Evolutionary conservation across 345 rosid species (phyloP).

Genomic region (Psidium guajava): DNA sequence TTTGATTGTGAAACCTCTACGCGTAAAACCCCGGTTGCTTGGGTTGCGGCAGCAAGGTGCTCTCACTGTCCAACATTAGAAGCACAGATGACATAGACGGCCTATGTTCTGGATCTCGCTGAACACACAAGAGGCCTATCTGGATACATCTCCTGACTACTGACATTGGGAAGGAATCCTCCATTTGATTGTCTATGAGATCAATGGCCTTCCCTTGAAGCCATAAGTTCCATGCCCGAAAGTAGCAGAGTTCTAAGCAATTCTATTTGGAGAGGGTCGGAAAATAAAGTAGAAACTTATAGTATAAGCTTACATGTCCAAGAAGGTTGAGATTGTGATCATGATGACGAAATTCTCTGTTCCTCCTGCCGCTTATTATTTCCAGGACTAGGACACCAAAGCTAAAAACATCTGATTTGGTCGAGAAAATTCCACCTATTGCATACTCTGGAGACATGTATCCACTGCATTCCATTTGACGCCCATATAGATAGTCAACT

Average conservation of each 20-base stretch:
- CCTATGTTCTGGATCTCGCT: conserved; percentile 22
- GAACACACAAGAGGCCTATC: conserved; percentile 35
- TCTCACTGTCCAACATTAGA: conserved; percentile 31
- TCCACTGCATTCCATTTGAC: background rate
- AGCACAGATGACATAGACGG: conserved; percentile 34
- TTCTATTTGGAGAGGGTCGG: background rate
- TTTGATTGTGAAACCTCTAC: background rate
- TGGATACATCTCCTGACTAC: conserved; percentile 19
- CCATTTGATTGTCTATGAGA: conserved; percentile 18
- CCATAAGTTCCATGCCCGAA: background rate
- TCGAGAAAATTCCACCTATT: background rate
- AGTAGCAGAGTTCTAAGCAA: background rate
- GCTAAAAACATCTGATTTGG: background rate
- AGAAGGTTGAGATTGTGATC: background rate
- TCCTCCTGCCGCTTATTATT: background rate
- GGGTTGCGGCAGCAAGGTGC: conserved; percentile 11
- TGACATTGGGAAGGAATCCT: background rate
- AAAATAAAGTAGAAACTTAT: background rate
- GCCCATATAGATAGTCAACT: background rate
- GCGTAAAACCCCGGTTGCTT: conserved; percentile 18
- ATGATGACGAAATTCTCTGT: background rate
- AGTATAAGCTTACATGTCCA: background rate
- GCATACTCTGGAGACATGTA: background rate
- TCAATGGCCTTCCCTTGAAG: conserved; percentile 5
- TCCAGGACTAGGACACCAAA: background rate